Evolutionary conservation across 2,329 filamentous ascomycete genomes (phyloP), one percentile per base, ranked within the genome.

Genomic region (Penicillium sp.): DNA sequence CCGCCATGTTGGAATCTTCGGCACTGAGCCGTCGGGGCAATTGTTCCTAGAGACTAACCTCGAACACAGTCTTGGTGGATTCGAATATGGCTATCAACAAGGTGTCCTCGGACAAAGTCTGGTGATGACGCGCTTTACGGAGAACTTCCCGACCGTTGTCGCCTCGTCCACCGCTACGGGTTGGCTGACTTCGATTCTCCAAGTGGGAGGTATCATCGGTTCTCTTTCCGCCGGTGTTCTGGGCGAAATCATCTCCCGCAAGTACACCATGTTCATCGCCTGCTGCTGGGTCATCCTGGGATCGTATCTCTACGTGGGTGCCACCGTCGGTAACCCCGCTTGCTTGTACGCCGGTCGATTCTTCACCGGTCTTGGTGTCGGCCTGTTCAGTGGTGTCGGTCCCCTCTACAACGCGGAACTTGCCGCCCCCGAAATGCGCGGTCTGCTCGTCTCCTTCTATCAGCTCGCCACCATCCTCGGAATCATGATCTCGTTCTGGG

Each of bases 381-480:
- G 70, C 31, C 60, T 78, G 22, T 73, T 73, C 54, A 75, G 67
- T 48, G 69, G 69, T 53, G 69, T 71, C 63, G 72, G 80, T 2
- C 82, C 82, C 0, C 71, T 84, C 6, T 84, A 84, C 64, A 83
- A 83, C 48, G 81, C 79, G 2, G 82, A 84, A 59, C 79, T 83
- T 34, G 68, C 73, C 2, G 66, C 73, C 1, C 69, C 73, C 5
- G 69, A 75, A 31, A 66, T 75, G 59, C 65, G 72, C 12, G 73
- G 73, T 31, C 62, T 73, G 5, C 62, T 76, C 1, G 69, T 75
- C 4, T 73, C 73, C 0, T 70, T 76, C 53, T 71, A 76, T 43
- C 71, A 74, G 41, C 68, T 75, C 38, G 69, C 70, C 11, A 75
- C 72, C 12, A 73, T 73, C 12, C 63, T 72, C n/a, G 73, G 72